phyloP scores from a whole-genome alignment of 2,329 filamentous ascomycete species.

The Monosporascus sp. region DNA sequence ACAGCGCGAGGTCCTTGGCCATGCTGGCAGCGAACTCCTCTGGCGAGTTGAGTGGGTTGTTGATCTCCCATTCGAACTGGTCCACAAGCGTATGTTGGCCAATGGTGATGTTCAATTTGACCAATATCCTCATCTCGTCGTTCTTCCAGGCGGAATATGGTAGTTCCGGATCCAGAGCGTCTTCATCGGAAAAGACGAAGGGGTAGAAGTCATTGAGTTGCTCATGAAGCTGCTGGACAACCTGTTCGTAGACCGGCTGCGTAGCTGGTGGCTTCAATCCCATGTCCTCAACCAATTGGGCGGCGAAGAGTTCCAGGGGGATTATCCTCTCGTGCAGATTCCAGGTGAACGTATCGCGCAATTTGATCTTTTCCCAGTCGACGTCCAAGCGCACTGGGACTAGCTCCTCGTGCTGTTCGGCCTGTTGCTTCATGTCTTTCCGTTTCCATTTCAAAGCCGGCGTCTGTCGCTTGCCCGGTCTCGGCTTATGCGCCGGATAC shows the following conservation, averaged over 20 bases:
- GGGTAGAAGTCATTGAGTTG: slow-evolving; percentile 93
- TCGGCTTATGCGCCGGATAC: slow-evolving; percentile 73
- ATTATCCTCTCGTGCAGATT: slow-evolving; percentile 90
- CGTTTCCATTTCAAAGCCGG: slow-evolving; percentile 67
- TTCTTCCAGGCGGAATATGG: slow-evolving; percentile 96
- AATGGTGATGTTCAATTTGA: slow-evolving; percentile 97
- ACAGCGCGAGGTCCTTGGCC: slow-evolving; percentile 83
- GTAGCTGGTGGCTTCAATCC: slow-evolving; percentile 68
- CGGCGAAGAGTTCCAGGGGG: slow-evolving; percentile 74
- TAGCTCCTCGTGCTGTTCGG: slow-evolving; percentile 85
- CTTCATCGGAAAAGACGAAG: slow-evolving; percentile 83
- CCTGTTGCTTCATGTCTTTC: slow-evolving; percentile 78
- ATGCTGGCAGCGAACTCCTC: slow-evolving; percentile 91
- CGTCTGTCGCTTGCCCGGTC: slow-evolving; percentile 71
- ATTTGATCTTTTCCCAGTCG: slow-evolving; percentile 90
- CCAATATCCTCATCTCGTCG: slow-evolving; percentile 93
- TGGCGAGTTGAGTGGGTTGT: slow-evolving; percentile 87
- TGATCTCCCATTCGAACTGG: slow-evolving; percentile 99
- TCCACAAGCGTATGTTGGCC: slow-evolving; percentile 90
- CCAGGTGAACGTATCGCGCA: slow-evolving; percentile 98
- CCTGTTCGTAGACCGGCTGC: slow-evolving; percentile 57
- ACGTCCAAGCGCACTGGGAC: slow-evolving; percentile 89
- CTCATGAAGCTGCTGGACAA: slow-evolving; percentile 70
- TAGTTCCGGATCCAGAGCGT: slow-evolving; percentile 80
- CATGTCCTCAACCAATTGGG: slow-evolving; percentile 88